A percentile compares a stretch with the other conserved stretches of the same genome.
Conservation (phyloP, 2,329 filamentous ascomycete species). For the Ophiostoma triangulosporum region DNA sequence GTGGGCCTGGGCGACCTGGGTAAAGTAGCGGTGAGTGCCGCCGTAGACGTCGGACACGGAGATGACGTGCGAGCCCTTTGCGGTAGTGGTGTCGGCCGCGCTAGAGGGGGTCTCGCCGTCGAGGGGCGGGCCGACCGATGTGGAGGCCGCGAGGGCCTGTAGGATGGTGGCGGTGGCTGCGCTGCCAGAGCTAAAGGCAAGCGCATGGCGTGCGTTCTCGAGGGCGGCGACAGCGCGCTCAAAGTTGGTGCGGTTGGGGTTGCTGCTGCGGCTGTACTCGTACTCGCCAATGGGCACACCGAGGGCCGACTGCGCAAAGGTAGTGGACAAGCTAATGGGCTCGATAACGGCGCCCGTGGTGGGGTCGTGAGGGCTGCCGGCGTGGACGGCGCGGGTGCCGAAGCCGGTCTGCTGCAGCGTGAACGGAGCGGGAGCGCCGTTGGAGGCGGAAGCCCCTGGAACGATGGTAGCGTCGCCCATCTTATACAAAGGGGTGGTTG, state of each 20-base stretch:
- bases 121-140: slow-evolving; percentile 4
- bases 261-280: slow-evolving; percentile 87
- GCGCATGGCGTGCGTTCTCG: slow-evolving; percentile 81
- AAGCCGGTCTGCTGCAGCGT: slow-evolving; percentile 45
- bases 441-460: slow-evolving; percentile 40
- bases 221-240: slow-evolving; percentile 82
- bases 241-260: slow-evolving; percentile 93
- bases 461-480: neutral
- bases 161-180: slow-evolving; percentile 88
- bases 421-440: neutral
- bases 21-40: slow-evolving; percentile 97
- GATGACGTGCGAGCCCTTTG: slow-evolving; percentile 77
- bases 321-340: slow-evolving; percentile 89
- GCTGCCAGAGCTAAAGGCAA: slow-evolving; percentile 89
- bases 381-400: slow-evolving; percentile 89
- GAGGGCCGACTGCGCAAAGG: slow-evolving; percentile 81
- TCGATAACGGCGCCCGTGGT: slow-evolving; percentile 91
- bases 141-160: slow-evolving; percentile 64
- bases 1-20: slow-evolving; percentile 88
- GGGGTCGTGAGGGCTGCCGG: slow-evolving; percentile 81
- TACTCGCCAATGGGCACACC: slow-evolving; percentile 78
- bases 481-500: no score
- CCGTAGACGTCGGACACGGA: slow-evolving; percentile 97
- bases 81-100: neutral
- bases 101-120: neutral